A percentile compares a stretch with the other conserved stretches of the same genome.
Conservation (phyloP, 2,329 filamentous ascomycete species). For the Aureobasidium sp. region DNA sequence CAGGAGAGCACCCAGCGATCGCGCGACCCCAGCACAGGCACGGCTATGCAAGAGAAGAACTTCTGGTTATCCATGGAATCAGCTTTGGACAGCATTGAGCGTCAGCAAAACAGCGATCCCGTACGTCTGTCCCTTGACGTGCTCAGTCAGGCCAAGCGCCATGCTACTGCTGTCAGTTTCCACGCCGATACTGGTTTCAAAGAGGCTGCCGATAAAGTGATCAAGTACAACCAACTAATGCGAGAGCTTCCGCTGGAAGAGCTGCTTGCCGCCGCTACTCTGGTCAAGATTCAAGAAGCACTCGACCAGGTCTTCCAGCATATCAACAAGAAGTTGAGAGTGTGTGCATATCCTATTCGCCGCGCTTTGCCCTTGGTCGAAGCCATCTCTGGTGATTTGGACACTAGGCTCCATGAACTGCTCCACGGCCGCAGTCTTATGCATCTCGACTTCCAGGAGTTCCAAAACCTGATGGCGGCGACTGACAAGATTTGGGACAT, state of each 20-base stretch:
- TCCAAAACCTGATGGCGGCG: slow-evolving; percentile 73
- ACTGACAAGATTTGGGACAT: slow-evolving; percentile 79
- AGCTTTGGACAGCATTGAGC: slow-evolving; percentile 83
- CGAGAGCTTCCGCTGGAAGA: slow-evolving; percentile 96
- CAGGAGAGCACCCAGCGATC: slow-evolving; percentile 93
- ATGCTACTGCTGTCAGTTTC: slow-evolving; percentile 95
- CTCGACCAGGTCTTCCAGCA: slow-evolving; percentile 85
- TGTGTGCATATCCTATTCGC: slow-evolving; percentile 89
- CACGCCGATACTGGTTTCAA: slow-evolving; percentile 91
- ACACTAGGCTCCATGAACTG: slow-evolving; percentile 75
- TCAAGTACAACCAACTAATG: slow-evolving; percentile 99
- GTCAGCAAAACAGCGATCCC: slow-evolving; percentile 78
- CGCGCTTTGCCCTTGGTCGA: slow-evolving; percentile 90
- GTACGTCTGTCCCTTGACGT: slow-evolving; percentile 89
- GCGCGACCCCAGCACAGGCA: slow-evolving; percentile 67
- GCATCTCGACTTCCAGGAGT: slow-evolving; percentile 86
- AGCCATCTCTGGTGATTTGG: slow-evolving; percentile 88
- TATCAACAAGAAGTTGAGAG: slow-evolving; percentile 94
- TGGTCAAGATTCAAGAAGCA: slow-evolving; percentile 82
- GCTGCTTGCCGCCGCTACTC: slow-evolving; percentile 79
- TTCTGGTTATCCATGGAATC: slow-evolving; percentile 98
- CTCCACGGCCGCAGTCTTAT: slow-evolving; percentile 82
- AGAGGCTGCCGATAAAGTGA: slow-evolving; percentile 90
- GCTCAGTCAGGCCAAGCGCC: slow-evolving; percentile 92
- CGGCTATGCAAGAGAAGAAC: slow-evolving; percentile 94